Conservation (phyloP, 495 filamentous ascomycete species). For the Diplogelasinospora grovesii region DNA sequence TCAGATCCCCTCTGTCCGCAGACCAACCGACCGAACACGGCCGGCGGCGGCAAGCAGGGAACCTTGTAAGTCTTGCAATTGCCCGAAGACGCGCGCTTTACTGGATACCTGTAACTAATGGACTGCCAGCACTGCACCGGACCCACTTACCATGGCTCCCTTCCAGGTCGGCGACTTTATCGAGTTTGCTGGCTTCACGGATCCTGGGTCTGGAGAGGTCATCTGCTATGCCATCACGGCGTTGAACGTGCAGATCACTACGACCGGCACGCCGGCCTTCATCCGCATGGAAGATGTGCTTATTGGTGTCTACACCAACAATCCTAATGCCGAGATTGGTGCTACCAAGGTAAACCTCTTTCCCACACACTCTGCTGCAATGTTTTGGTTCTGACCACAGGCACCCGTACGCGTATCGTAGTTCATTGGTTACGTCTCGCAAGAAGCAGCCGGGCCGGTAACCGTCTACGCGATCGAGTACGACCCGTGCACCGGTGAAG, state of each 20-base stretch:
- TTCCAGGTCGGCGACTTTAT: constrained; percentile 33
- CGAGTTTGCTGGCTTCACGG: constrained; percentile 26
- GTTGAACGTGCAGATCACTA: constrained; percentile 30
- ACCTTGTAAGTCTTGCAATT: constrained; percentile 15
- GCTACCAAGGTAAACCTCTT: too few relatives aligned
- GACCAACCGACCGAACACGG: constrained; percentile 24
- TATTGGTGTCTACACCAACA: constrained; percentile 25
- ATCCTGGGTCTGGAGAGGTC: constrained; percentile 12
- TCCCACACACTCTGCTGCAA: too few relatives aligned
- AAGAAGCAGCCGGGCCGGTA: constrained; percentile 16
- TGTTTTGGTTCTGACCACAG: too few relatives aligned
- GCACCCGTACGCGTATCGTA: too few relatives aligned
- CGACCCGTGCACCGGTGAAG: constrained; percentile 34
- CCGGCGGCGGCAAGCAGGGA: constrained; percentile 2
- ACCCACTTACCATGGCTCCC: constrained; percentile 32
- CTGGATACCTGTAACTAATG: too few relatives aligned
- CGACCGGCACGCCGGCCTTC: constrained; percentile 22
- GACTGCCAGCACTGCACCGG: constrained; percentile 22
- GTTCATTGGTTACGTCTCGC: constrained; percentile 14
- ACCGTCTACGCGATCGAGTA: constrained; percentile 32
- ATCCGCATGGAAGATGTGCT: constrained; percentile 29
- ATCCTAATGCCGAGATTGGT: constrained; percentile 26
- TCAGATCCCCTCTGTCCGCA: constrained; percentile 28
- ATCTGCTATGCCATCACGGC: constrained; percentile 27
- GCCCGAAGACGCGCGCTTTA: too few relatives aligned